These are phyloP conservation scores for Colletotrichum spinosum DNA, from an alignment of 2,329 filamentous ascomycete species.

Conservation along the genomic window DNA sequence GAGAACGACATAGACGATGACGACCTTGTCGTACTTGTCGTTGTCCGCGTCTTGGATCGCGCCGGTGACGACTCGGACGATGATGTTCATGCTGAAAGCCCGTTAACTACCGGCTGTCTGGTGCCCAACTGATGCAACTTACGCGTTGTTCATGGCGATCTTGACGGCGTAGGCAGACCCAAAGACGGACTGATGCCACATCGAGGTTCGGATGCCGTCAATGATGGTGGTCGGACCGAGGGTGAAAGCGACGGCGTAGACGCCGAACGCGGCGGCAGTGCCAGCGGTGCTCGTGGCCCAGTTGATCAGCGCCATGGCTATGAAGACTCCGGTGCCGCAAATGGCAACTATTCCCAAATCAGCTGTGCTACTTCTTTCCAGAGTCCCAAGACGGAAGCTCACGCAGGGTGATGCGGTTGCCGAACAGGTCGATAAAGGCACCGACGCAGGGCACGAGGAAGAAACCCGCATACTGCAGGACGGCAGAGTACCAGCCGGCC, in stretches of 20 bases:
- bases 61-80: slow-evolving; percentile 67
- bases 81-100: slow-evolving; percentile 65
- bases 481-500: slow-evolving; percentile 71
- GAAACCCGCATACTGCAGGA: slow-evolving; percentile 65
- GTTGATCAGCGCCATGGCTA: slow-evolving; percentile 64
- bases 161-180: slow-evolving; percentile 71
- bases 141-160: slow-evolving; percentile 68
- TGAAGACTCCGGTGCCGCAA: slow-evolving; percentile 58
- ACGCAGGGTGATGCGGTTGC: slow-evolving; percentile 61
- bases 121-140: not conserved
- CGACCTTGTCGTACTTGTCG: slow-evolving; percentile 66
- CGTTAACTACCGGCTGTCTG: not conserved
- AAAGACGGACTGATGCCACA: slow-evolving; percentile 71
- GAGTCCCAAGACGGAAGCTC: not conserved
- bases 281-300: slow-evolving; percentile 62
- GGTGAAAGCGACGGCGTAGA: slow-evolving; percentile 67
- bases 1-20: slow-evolving; percentile 67
- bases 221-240: slow-evolving; percentile 70
- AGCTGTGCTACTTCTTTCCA: not conserved
- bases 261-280: slow-evolving; percentile 69
- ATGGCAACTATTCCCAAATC: slow-evolving; percentile 45
- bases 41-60: slow-evolving; percentile 69
- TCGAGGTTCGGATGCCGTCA: slow-evolving; percentile 68
- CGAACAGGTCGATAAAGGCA: slow-evolving; percentile 66
- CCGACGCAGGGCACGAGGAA: slow-evolving; percentile 69